Base-by-base conservation (phyloP, 129 eudicot genomes). In the Logfia minima region DNA sequence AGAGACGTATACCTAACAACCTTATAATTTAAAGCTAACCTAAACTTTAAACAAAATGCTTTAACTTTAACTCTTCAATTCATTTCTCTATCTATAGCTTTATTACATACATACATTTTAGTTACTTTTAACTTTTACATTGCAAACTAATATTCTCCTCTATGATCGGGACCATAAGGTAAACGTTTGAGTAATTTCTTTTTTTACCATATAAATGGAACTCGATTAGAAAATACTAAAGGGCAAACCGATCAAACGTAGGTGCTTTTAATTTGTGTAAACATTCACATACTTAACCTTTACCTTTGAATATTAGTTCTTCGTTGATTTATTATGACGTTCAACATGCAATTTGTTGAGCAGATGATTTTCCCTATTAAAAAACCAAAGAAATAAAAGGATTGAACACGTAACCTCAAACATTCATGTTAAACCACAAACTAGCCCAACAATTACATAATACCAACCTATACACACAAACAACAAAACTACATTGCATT, bases 1-100 rank as follows among this genome's bases (percentile, higher is more conserved):
- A 14, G 74, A 43, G 74, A 70, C 74, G 24, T 70, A 45, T 43
- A 70, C 74, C 74, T 70, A 70, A 70, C 74, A 70, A 24, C 45
- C 59, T 11, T 5, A 22, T 35, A 41, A 22, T 23, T 23, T 10
- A 16, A 51, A 41, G 4, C 60, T 16, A 69, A 39, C 21, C 34
- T 35, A 43, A 69, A 41, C 51, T 8, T 69, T 43, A 68, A 22
- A 6, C 59, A 41, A 69, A 11, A 41, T 22, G 59, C 10, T 68
- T 68, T 4, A 21, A 26, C 18, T 26, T 62, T 62, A 21, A 24
- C 13, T 65, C 43, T 31, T 65, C 21, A 16, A 64, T 13, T 28
- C 21, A 65, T 14, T 14, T 29, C 0, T 13, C 2, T 11, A 5
- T 65, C 41, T 14, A 28, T 6, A 24, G 4, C 19, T 56, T 56